These are phyloP conservation scores for Apiospora malaysiana DNA, from an alignment of 2,329 filamentous ascomycete species.

Conservation along the genomic window DNA sequence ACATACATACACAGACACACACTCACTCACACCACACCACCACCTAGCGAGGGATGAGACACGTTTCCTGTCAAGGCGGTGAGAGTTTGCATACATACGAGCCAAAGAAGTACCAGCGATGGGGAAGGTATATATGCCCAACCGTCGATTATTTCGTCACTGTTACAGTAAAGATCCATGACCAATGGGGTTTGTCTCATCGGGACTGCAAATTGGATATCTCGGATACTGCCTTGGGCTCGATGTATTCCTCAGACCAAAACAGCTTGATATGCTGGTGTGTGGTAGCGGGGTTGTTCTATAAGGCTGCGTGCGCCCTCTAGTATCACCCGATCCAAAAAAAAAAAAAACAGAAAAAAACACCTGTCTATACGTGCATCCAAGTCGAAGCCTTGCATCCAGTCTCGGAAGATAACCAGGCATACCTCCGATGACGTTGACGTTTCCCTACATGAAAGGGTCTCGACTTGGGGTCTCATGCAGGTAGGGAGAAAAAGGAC, in stretches of 20 bases:
- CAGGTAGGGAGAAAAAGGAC: conserved; percentile 3
- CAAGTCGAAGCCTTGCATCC: conserved; percentile 16
- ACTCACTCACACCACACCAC: not conserved
- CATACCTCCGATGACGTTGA: conserved; percentile 15
- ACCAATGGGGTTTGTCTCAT: not conserved
- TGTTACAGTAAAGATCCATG: not conserved
- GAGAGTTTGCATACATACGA: not conserved
- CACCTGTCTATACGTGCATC: conserved; percentile 3
- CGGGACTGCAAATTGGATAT: conserved; percentile 4
- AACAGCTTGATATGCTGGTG: not conserved
- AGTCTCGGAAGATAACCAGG: conserved; percentile 15
- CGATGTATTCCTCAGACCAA: not conserved
- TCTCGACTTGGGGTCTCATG: conserved; percentile 3
- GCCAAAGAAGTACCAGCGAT: not conserved
- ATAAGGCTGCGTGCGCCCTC: conserved; percentile 10
- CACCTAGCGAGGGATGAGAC: conserved; percentile 12
- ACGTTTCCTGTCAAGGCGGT: conserved; percentile 21
- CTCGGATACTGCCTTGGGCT: not conserved
- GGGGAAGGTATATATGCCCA: conserved; percentile 15
- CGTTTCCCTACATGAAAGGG: conserved; percentile 9
- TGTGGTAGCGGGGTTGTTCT: conserved; percentile 10
- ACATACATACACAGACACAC: not conserved
- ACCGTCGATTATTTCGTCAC: not conserved
- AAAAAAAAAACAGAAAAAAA: too few relatives aligned
- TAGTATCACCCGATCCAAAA: not conserved